phyloP scores from a whole-genome alignment of 441 rosid genomes.

The Adansonia grandidieri region DNA sequence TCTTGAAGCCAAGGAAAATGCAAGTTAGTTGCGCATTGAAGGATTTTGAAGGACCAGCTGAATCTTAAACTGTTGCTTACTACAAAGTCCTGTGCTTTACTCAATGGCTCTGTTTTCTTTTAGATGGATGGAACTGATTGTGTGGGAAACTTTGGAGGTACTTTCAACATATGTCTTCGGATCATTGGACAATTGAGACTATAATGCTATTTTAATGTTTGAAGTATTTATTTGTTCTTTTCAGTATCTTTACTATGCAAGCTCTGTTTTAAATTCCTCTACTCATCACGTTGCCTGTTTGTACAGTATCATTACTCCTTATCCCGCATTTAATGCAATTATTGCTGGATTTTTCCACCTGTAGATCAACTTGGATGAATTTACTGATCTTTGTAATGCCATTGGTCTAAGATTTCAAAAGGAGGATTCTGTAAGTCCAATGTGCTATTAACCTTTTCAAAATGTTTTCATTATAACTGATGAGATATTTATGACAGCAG shows the following conservation, averaged over 20 bases:
- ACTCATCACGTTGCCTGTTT: neutral
- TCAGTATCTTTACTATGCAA: neutral
- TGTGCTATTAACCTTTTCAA: conserved; percentile 26
- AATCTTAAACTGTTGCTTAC: conserved; percentile 1
- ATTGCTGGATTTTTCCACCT: conserved; percentile 30
- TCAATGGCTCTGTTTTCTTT: neutral
- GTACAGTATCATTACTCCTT: conserved; percentile 5
- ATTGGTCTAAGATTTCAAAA: conserved; percentile 89
- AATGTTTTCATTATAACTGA: conserved; percentile 14
- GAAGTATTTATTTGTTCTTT: conserved; percentile 14
- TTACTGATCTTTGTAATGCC: conserved; percentile 92
- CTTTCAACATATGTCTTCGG: neutral
- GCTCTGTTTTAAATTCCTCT: neutral
- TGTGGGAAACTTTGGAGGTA: neutral
- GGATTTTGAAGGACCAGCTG: conserved; percentile 13
- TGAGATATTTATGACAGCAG: conserved; percentile 18
- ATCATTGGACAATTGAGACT: neutral
- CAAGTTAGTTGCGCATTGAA: conserved; percentile 1
- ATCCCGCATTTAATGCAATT: neutral
- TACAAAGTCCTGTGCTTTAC: neutral
- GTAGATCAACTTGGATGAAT: conserved; percentile 90
- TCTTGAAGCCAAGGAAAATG: conserved; percentile 9
- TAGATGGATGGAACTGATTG: conserved; percentile 3
- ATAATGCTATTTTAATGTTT: neutral
- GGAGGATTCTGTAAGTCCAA: conserved; percentile 82